These are phyloP conservation scores for Sphagnurus paluster DNA, from an alignment of 1,284 basidiomycete genomes.

Conservation along the genomic window DNA sequence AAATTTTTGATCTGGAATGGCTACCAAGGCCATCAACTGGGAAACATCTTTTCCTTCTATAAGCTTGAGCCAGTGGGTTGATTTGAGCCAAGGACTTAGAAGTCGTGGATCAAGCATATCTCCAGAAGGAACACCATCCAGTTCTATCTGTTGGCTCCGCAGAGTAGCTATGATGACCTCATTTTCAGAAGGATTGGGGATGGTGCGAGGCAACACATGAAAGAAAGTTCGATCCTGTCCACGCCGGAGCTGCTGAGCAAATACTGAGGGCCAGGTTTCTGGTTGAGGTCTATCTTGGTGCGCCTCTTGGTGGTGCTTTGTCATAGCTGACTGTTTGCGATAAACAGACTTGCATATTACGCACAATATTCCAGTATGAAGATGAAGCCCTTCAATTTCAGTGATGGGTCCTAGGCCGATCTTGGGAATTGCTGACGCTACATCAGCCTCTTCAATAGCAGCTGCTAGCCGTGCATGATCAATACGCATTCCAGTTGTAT, in stretches of 20 bases:
- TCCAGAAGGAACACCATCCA: not conserved
- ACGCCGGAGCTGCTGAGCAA: not conserved
- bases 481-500: not conserved
- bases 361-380: not conserved
- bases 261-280: not conserved
- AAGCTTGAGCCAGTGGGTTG: constrained; percentile 6
- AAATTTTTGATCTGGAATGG: constrained; percentile 2
- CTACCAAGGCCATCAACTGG: not conserved
- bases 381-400: not conserved
- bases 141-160: not conserved
- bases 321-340: not conserved
- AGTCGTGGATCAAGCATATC: constrained; percentile 4
- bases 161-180: not conserved
- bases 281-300: not conserved
- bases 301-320: not conserved
- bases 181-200: too few species aligned
- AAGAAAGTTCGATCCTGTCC: not conserved
- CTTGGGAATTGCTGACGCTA: not conserved
- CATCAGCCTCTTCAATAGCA: not conserved
- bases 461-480: not conserved
- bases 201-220: not conserved
- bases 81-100: constrained; percentile 12
- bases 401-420: not conserved
- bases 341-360: not conserved
- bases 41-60: not conserved